These are phyloP conservation scores for Lachancea nothofagi DNA, from an alignment of 805 yeast species.

Conservation along the genomic window DNA sequence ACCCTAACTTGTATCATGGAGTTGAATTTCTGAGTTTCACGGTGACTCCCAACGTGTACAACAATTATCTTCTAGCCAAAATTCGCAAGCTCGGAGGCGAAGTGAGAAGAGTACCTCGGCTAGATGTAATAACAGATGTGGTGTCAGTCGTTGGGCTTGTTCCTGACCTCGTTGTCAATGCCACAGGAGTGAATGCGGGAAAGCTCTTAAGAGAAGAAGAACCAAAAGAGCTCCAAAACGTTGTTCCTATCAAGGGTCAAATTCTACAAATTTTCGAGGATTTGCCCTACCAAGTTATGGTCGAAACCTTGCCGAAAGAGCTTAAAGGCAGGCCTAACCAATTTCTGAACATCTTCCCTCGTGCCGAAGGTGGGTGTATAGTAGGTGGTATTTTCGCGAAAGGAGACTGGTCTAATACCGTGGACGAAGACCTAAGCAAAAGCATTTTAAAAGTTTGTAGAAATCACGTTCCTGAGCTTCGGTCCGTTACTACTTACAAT, in stretches of 20 bases:
- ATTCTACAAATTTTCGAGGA: slow-evolving; percentile 47
- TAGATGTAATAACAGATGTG: slow-evolving; percentile 47
- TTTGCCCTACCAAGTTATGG: slow-evolving; percentile 33
- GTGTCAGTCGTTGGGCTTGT: slow-evolving; percentile 31
- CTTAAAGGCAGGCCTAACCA: slow-evolving; percentile 33
- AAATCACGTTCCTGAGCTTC: slow-evolving; percentile 25
- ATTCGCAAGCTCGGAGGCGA: slow-evolving; percentile 44
- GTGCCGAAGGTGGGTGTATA: slow-evolving; percentile 67
- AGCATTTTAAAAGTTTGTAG: slow-evolving; percentile 45
- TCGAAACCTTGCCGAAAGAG: slow-evolving; percentile 23
- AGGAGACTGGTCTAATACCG: slow-evolving; percentile 30
- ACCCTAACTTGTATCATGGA: slow-evolving; percentile 38
- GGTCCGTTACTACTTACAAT: slow-evolving; percentile 17
- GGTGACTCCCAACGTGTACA: slow-evolving; percentile 52
- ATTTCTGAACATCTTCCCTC: slow-evolving; percentile 55
- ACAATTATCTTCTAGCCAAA: slow-evolving; percentile 46
- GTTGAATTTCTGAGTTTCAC: slow-evolving; percentile 49
- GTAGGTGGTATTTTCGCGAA: slow-evolving; percentile 48
- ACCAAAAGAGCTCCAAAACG: slow-evolving; percentile 37
- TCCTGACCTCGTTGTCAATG: slow-evolving; percentile 51
- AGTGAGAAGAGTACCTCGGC: slow-evolving; percentile 37
- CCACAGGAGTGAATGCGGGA: slow-evolving; percentile 48
- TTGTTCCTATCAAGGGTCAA: slow-evolving; percentile 57
- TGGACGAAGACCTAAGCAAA: slow-evolving; percentile 41
- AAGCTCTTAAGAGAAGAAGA: slow-evolving; percentile 30